Evolutionary conservation across 2,329 filamentous ascomycete species (phyloP), one percentile per base, ranked within the genome.

Genomic region (Penicillium griseofulvum): DNA sequence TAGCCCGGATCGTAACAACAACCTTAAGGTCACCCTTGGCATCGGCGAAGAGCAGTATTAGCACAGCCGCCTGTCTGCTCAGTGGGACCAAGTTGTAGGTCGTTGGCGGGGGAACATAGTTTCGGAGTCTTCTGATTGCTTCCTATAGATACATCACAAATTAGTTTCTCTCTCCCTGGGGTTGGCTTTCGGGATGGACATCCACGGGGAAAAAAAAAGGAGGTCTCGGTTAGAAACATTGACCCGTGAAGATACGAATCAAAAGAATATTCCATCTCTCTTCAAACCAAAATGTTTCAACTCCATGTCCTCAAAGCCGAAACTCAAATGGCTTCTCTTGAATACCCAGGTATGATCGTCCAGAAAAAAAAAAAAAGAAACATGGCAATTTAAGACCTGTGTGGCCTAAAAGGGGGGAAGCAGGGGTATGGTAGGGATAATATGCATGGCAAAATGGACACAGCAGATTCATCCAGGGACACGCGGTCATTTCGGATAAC

Each of bases 31-130:
- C 89, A 38, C 93, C 93, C 59, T 82, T 80, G 41, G 83, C 82
- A 73, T 97, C 93, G 34, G 91, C 90, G 71, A 94, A 97, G 1
- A 97, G 82, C 49, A 97, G 81, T 46, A 97, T 82, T 51, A 97
- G 77, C 38, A 97, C 93, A 24, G 93, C 92, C 14, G 93, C 93
- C 62, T 91, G 85, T 58, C 90, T 84, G 14, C 76, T 78, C 9
- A 85, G 67, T 1, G 84, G 84, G 39, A 84, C 79, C 47, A 77
- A 75, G 60, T 78, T 74, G 73, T 83, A 87, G 58, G 76, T 78
- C 7, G 83, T 84, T 9, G 81, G 77, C 38, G 82, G 83, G n/a
- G 83, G 76, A 14, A 73, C 71, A 64, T 84, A 87, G 34, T 75
- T 69, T 62, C 82, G 77, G 26, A 87, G 74, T 52, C 83, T 80